phyloP scores from a whole-genome alignment of 306 rosid genomes.

The Albizia julibrissin region DNA sequence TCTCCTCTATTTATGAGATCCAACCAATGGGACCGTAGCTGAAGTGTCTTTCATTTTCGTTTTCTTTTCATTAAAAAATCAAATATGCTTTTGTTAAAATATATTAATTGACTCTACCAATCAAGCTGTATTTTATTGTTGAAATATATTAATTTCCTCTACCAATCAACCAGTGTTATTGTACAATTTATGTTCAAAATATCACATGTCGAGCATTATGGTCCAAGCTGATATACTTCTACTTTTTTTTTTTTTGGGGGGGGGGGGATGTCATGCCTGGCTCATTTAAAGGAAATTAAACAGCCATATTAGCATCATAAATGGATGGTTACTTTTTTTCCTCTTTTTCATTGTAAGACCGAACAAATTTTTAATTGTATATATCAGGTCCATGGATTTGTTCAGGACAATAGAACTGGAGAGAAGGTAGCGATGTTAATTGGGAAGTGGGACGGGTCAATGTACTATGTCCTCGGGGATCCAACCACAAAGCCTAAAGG shows the following conservation, averaged over 20 bases:
- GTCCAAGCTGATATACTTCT: slow-evolving; percentile 9
- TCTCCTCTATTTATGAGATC: not conserved
- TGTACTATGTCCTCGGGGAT: slow-evolving; percentile 98
- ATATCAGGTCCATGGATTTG: slow-evolving; percentile 94
- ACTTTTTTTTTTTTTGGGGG: too few species aligned
- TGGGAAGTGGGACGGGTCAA: slow-evolving; percentile 98
- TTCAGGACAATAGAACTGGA: slow-evolving; percentile 98
- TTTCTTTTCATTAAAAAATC: not conserved
- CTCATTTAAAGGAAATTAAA: not conserved
- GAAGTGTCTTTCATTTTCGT: not conserved
- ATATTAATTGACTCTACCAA: slow-evolving; percentile 10
- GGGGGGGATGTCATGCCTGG: not conserved
- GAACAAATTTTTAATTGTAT: slow-evolving; percentile 18
- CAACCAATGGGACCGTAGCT: not conserved
- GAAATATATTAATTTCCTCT: slow-evolving; percentile 1
- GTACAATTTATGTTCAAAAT: not conserved
- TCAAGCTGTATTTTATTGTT: not conserved
- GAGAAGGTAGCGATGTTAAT: slow-evolving; percentile 96
- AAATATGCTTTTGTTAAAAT: not conserved
- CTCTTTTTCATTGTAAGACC: not conserved
- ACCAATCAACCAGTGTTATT: slow-evolving; percentile 7
- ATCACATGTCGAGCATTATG: not conserved
- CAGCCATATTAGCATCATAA: slow-evolving; percentile 16
- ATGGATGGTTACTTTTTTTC: slow-evolving; percentile 10
- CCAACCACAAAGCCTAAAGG: slow-evolving; percentile 93